phyloP scores from a whole-genome alignment of 2,329 filamentous ascomycete species.

The Phaeosphaeriaceae sp. region DNA sequence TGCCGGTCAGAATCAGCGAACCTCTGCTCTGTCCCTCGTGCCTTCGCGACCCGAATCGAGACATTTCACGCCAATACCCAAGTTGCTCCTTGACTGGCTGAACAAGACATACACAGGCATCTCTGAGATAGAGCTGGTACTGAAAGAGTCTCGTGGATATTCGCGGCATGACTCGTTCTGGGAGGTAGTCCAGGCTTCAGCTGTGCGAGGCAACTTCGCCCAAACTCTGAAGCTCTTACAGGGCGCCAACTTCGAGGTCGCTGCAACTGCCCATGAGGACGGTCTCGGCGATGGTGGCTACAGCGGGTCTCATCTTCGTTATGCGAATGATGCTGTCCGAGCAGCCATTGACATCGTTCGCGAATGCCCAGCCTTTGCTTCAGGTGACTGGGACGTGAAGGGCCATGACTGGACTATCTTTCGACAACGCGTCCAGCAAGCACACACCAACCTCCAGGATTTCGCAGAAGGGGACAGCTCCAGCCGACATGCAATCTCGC shows the following conservation, averaged over 20 bases:
- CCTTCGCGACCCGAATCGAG: constrained; percentile 28
- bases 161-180: constrained; percentile 81
- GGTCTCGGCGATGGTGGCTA: constrained; percentile 72
- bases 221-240: constrained; percentile 73
- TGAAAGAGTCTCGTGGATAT: constrained; percentile 71
- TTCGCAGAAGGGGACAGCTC: constrained; percentile 78
- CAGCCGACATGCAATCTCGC: constrained; percentile 51
- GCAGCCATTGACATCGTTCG: constrained; percentile 74
- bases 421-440: constrained; percentile 74
- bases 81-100: constrained; percentile 84
- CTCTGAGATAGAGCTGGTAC: constrained; percentile 70
- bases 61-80: constrained; percentile 66
- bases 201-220: constrained; percentile 76
- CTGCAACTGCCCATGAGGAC: constrained; percentile 69
- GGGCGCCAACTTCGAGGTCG: constrained; percentile 79
- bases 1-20: constrained; percentile 25
- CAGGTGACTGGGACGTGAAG: constrained; percentile 81
- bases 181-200: constrained; percentile 74
- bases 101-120: constrained; percentile 74
- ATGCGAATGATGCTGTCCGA: constrained; percentile 75
- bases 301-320: constrained; percentile 75
- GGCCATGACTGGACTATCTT: constrained; percentile 85
- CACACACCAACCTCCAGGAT: constrained; percentile 73
- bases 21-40: constrained; percentile 33
- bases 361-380: constrained; percentile 71